These are phyloP conservation scores for Colletotrichum sansevieriae DNA, from an alignment of 2,329 filamentous ascomycete genomes.

Conservation along the genomic window DNA sequence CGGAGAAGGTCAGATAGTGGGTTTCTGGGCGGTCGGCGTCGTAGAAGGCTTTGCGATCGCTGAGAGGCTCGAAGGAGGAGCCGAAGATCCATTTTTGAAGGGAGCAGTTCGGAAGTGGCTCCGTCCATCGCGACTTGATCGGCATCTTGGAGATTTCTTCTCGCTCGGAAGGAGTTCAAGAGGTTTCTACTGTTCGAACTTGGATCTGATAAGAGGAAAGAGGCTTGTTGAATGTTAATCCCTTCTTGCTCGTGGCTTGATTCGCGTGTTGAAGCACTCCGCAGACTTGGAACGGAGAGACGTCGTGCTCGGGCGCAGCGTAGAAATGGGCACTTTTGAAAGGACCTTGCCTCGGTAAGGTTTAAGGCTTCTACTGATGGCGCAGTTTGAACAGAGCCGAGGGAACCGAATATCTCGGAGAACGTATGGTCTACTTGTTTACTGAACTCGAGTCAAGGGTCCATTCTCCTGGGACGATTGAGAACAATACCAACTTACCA, in stretches of 20 bases:
- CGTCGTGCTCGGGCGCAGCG: constrained; percentile 5
- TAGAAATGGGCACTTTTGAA: not conserved
- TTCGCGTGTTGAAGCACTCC: constrained; percentile 3
- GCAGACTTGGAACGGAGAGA: not conserved
- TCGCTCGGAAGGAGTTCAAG: too few relatives aligned
- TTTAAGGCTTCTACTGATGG: constrained; percentile 13
- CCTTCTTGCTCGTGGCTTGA: not conserved
- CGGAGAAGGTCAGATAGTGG: constrained; percentile 72
- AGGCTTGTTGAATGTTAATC: too few relatives aligned
- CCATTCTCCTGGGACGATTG: not conserved
- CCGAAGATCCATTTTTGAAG: constrained; percentile 70
- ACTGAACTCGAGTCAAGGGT: constrained; percentile 17
- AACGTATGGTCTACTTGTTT: constrained; percentile 3
- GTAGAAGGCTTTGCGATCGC: constrained; percentile 64
- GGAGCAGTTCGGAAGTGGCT: constrained; percentile 61
- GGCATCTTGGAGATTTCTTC: constrained; percentile 53
- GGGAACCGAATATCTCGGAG: not conserved
- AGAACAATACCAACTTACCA: constrained; percentile 5
- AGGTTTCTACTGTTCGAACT: too few relatives aligned
- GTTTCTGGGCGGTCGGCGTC: constrained; percentile 77
- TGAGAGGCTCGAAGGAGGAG: constrained; percentile 58
- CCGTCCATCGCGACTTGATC: constrained; percentile 61
- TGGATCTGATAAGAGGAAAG: too few relatives aligned
- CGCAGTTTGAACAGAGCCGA: constrained; percentile 1
- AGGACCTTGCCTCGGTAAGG: constrained; percentile 14